These are phyloP conservation scores for Penicilliopsis zonata DNA, from an alignment of 495 filamentous ascomycete species.

Conservation along the genomic window DNA sequence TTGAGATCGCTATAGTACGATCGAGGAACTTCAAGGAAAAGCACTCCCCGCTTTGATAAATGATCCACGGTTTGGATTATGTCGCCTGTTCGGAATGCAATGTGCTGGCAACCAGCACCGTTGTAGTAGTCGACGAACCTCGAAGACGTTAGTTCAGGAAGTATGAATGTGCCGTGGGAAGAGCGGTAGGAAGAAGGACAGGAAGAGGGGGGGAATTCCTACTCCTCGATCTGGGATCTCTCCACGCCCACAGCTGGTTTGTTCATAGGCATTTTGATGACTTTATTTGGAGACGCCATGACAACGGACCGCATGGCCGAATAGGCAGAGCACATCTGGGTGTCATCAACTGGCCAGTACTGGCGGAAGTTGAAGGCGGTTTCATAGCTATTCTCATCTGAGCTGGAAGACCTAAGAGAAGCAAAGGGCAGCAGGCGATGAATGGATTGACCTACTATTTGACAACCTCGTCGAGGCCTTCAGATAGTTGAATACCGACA, in stretches of 20 bases:
- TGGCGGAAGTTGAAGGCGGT: conserved; percentile 66
- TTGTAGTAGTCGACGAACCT: conserved; percentile 60
- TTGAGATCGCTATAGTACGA: conserved; percentile 62
- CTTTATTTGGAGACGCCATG: conserved; percentile 57
- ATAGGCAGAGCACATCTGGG: conserved; percentile 66
- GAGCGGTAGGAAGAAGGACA: too few relatives aligned
- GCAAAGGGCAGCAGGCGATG: background rate
- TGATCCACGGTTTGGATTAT: conserved; percentile 54
- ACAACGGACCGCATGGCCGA: conserved; percentile 68
- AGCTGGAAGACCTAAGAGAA: conserved; percentile 1
- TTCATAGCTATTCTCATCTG: conserved; percentile 47
- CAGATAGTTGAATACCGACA: conserved; percentile 78
- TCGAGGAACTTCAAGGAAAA: conserved; percentile 64
- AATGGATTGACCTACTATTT: conserved; percentile 36
- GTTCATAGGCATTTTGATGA: conserved; percentile 86
- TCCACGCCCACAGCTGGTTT: conserved; percentile 68
- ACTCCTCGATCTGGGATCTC: conserved; percentile 76
- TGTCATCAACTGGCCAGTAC: conserved; percentile 80
- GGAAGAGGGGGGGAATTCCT: too few relatives aligned
- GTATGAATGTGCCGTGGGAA: background rate
- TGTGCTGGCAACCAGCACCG: conserved; percentile 71
- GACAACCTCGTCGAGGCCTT: conserved; percentile 58
- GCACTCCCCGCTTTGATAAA: conserved; percentile 55
- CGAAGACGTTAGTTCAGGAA: background rate
- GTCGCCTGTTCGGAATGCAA: conserved; percentile 62